A percentile compares a stretch with the other conserved stretches of the same genome.
These are phyloP conservation scores for Plantago major DNA, from an alignment of 257 asterid genomes.

Conservation along the genomic window DNA sequence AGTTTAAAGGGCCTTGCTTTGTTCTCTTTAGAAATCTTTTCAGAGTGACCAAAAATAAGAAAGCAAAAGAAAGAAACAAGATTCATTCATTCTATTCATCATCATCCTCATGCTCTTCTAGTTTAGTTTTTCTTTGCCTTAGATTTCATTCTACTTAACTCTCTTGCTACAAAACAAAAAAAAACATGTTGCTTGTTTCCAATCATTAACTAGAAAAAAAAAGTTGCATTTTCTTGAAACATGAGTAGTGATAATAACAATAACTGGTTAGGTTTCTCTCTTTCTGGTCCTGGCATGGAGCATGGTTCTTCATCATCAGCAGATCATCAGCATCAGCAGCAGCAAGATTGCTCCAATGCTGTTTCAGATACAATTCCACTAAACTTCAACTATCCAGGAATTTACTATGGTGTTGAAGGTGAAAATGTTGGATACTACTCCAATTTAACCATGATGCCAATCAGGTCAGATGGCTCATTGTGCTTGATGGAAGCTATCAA, in stretches of 20 bases:
- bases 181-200: slow-evolving; percentile 36
- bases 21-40: slow-evolving; percentile 55
- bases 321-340: slow-evolving; percentile 25
- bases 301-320: slow-evolving; percentile 25
- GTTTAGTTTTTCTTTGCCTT: slow-evolving; percentile 28
- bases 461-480: slow-evolving; percentile 86
- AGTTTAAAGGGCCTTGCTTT: slow-evolving; percentile 58
- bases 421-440: slow-evolving; percentile 42
- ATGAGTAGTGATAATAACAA: slow-evolving; percentile 44
- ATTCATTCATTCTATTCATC: not conserved
- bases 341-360: slow-evolving; percentile 36
- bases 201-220: slow-evolving; percentile 51
- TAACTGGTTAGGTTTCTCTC: slow-evolving; percentile 90
- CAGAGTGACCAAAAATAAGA: slow-evolving; percentile 24
- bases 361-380: slow-evolving; percentile 34
- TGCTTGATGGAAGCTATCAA: slow-evolving; percentile 80
- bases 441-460: slow-evolving; percentile 71
- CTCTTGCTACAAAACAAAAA: slow-evolving; percentile 76
- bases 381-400: slow-evolving; percentile 44
- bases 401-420: slow-evolving; percentile 54
- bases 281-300: slow-evolving; percentile 64
- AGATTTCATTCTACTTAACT: slow-evolving; percentile 33
- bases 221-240: slow-evolving; percentile 6
- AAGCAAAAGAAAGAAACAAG: slow-evolving; percentile 28
- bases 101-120: not conserved